These are phyloP conservation scores for Blastobotrys capitulatus DNA, from an alignment of 1,139 yeast genomes.

Conservation along the genomic window DNA sequence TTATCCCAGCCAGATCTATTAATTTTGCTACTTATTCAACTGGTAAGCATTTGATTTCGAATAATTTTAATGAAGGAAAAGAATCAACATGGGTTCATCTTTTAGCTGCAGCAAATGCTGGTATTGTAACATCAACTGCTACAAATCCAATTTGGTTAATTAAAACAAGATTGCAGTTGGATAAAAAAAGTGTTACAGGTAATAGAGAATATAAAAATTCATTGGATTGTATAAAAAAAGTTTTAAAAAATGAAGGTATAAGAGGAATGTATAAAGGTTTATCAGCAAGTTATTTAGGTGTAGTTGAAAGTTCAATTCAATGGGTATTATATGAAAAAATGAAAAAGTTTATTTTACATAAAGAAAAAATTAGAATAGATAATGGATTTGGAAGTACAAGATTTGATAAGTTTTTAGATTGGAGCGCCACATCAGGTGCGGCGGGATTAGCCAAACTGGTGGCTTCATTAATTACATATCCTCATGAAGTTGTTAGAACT, in stretches of 20 bases:
- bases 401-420: slow-evolving; percentile 66
- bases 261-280: slow-evolving; percentile 79
- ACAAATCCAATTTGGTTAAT: slow-evolving; percentile 99
- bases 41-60: slow-evolving; percentile 67
- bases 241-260: slow-evolving; percentile 72
- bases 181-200: slow-evolving; percentile 45
- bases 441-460: slow-evolving; percentile 95
- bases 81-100: slow-evolving; percentile 87
- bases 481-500: slow-evolving; percentile 96
- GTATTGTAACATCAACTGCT: slow-evolving; percentile 93
- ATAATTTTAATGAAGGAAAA: slow-evolving; percentile 59
- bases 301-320: slow-evolving; percentile 87
- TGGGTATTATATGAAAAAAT: slow-evolving; percentile 97
- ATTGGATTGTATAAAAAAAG: slow-evolving; percentile 73
- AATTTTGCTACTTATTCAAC: slow-evolving; percentile 96
- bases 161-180: slow-evolving; percentile 90
- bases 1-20: slow-evolving; percentile 96
- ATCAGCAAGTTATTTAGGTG: slow-evolving; percentile 92
- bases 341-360: slow-evolving; percentile 61
- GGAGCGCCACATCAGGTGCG: slow-evolving; percentile 96
- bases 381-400: slow-evolving; percentile 43
- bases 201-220: slow-evolving; percentile 72
- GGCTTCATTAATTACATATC: slow-evolving; percentile 90
- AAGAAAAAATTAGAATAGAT: slow-evolving; percentile 41
- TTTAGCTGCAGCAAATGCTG: slow-evolving; percentile 86